phyloP scores from a whole-genome alignment of 2,329 filamentous ascomycete genomes.

The Xylaria multiplex region DNA sequence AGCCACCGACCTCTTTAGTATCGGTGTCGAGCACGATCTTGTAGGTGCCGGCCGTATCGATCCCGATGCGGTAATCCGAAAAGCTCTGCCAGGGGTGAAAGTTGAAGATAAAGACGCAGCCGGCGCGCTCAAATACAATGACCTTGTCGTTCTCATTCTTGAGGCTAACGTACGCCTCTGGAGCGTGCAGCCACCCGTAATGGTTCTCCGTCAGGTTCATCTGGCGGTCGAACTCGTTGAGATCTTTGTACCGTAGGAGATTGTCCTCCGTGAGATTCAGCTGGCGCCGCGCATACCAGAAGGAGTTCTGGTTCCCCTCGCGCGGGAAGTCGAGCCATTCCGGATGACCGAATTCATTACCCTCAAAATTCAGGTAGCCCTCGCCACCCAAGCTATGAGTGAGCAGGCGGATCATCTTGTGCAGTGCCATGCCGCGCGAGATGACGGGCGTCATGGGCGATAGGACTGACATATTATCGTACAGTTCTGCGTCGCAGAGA shows the following conservation, averaged over 20 bases:
- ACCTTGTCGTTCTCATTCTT: slow-evolving; percentile 96
- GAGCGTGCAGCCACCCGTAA: slow-evolving; percentile 87
- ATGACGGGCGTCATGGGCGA: slow-evolving; percentile 88
- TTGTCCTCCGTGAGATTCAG: slow-evolving; percentile 90
- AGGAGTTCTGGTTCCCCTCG: slow-evolving; percentile 90
- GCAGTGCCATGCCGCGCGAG: slow-evolving; percentile 87
- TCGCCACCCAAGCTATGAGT: slow-evolving; percentile 93
- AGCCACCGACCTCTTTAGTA: slow-evolving; percentile 78
- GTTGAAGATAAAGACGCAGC: slow-evolving; percentile 94
- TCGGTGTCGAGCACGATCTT: slow-evolving; percentile 87
- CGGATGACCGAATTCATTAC: slow-evolving; percentile 98
- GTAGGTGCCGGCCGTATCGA: slow-evolving; percentile 88
- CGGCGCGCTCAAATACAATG: slow-evolving; percentile 92
- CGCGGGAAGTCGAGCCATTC: slow-evolving; percentile 99
- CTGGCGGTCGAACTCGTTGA: slow-evolving; percentile 91
- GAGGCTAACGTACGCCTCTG: slow-evolving; percentile 90
- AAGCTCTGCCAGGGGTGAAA: slow-evolving; percentile 88
- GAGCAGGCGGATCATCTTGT: slow-evolving; percentile 97
- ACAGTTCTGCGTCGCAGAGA: slow-evolving; percentile 95
- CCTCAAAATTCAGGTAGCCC: slow-evolving; percentile 98
- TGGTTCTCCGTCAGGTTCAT: slow-evolving; percentile 91
- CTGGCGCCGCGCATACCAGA: slow-evolving; percentile 93
- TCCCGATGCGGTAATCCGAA: slow-evolving; percentile 89
- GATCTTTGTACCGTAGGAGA: slow-evolving; percentile 86
- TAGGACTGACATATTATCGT: slow-evolving; percentile 94